Base-by-base conservation (phyloP, 805 yeast genomes). In the Citeromyces nyonsensis region DNA sequence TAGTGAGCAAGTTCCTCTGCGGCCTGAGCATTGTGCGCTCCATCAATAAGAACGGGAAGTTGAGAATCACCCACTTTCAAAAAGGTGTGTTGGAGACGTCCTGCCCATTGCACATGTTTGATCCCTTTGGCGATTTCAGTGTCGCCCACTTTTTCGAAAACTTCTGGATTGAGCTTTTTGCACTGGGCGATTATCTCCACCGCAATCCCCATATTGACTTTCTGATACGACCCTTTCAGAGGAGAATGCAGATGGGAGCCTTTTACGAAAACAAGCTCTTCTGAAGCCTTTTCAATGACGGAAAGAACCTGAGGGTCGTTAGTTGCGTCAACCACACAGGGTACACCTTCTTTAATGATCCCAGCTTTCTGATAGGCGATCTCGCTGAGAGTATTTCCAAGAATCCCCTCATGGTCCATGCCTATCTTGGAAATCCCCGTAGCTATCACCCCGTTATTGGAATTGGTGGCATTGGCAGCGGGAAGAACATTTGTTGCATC, bases 11-110 rank as follows among this genome's bases (percentile, higher is more conserved):
- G 56, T 44, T 79, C 83, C n/a, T 55, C 52, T 0, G 95, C 91
- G 0, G 96, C 94, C 37, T 75, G 72, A 5, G 71, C 73, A 48
- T 91, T 91, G 49, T 91, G 97, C 0, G 97, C 96, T 3, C 97
- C 97, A 54, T 88, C 97, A 2, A 91, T 45, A 4, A 91, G 51
- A 0, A 73, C 50, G 1, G 43, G 39, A 1, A 61, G 42, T 14
- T 48, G 42, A 1, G 33, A 32, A 1, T 53, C 33, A 2, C 44
- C 36, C 10, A 47, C 41, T 6, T 45, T 40, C n/a, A 61, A 42
- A 4, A 51, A 37, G 10, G 69, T 20, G 20, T 47, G 38, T 44
- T 91, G 95, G 33, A 91, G 54, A 38, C 98, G 57, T 1, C 96
- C 97, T 0, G 94, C 94, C 97, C 97, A 86, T 6, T 42, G 39